Percentiles rank a stretch among this genome's conserved stretches.
phyloP scores from a whole-genome alignment of 805 yeast genomes.

The Starmerella bombicola region DNA sequence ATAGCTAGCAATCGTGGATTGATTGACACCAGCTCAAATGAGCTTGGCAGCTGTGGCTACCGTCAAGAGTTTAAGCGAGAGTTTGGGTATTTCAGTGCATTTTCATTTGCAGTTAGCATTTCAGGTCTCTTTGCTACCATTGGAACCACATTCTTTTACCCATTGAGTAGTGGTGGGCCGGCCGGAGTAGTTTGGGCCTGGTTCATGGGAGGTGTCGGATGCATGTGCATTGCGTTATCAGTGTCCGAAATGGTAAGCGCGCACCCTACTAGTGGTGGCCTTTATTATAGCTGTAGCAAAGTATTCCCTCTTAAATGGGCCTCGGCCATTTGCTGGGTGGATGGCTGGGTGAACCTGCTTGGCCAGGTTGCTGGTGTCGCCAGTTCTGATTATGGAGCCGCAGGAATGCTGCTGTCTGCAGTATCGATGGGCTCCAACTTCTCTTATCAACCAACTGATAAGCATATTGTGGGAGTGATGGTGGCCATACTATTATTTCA shows the following conservation, averaged over 20 bases:
- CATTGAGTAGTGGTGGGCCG: slow-evolving; percentile 45
- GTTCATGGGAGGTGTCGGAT: slow-evolving; percentile 43
- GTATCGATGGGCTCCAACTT: slow-evolving; percentile 28
- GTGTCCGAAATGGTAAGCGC: slow-evolving; percentile 59
- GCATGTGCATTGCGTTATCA: slow-evolving; percentile 43
- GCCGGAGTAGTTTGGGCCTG: slow-evolving; percentile 56
- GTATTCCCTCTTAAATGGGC: slow-evolving; percentile 31
- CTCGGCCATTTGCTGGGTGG: slow-evolving; percentile 43
- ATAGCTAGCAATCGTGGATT: not conserved
- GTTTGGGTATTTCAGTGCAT: slow-evolving; percentile 48
- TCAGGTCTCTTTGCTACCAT: slow-evolving; percentile 56
- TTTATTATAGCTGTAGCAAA: slow-evolving; percentile 43
- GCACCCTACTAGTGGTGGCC: slow-evolving; percentile 65
- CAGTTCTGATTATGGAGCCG: slow-evolving; percentile 29
- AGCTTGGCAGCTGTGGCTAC: slow-evolving; percentile 40
- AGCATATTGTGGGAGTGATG: slow-evolving; percentile 26
- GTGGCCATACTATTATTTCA: slow-evolving; percentile 39
- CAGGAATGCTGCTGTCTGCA: slow-evolving; percentile 28
- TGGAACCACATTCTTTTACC: slow-evolving; percentile 41
- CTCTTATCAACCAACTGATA: slow-evolving; percentile 26
- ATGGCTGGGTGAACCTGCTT: slow-evolving; percentile 39
- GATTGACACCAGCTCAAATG: slow-evolving; percentile 1
- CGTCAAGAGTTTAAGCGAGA: slow-evolving; percentile 48
- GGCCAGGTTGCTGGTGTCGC: slow-evolving; percentile 31
- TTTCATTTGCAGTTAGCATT: slow-evolving; percentile 51